phyloP scores from a whole-genome alignment of 768 basidiomycete genomes.

The Heimioporus sp. region DNA sequence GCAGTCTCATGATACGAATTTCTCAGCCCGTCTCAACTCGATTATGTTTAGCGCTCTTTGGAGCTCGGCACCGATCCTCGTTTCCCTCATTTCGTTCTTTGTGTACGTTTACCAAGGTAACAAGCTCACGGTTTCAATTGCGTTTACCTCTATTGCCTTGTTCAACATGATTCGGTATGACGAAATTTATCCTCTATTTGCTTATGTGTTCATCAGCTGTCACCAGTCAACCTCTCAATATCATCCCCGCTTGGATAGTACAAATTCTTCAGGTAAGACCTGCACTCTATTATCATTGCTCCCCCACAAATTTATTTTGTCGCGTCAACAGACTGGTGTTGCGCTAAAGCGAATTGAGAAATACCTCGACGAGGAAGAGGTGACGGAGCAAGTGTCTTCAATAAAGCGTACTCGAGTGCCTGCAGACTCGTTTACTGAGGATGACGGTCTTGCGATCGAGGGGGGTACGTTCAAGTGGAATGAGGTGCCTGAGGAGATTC shows the following conservation, averaged over 20 bases:
- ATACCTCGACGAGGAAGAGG: slow-evolving; percentile 62
- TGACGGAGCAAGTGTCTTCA: slow-evolving; percentile 56
- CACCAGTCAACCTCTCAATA: slow-evolving; percentile 63
- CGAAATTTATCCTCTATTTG: neutral
- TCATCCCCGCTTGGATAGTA: slow-evolving; percentile 79
- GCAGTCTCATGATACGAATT: neutral
- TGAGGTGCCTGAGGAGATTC: slow-evolving; percentile 38
- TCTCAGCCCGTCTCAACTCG: slow-evolving; percentile 66
- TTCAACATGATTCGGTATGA: slow-evolving; percentile 79
- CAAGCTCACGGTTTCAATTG: slow-evolving; percentile 71
- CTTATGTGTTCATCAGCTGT: neutral
- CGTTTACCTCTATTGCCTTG: slow-evolving; percentile 86
- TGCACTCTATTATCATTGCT: neutral
- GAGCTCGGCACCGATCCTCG: slow-evolving; percentile 72
- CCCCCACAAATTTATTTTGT: neutral
- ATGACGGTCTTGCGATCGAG: slow-evolving; percentile 45
- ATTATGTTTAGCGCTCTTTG: slow-evolving; percentile 72
- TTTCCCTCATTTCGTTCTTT: slow-evolving; percentile 80
- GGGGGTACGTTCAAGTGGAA: slow-evolving; percentile 59
- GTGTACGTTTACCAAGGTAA: slow-evolving; percentile 70
- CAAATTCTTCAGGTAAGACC: slow-evolving; percentile 58
- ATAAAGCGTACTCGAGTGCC: slow-evolving; percentile 41
- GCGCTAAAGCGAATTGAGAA: slow-evolving; percentile 58
- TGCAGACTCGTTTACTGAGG: slow-evolving; percentile 18
- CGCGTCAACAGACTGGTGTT: slow-evolving; percentile 45